Conservation (phyloP, 1,284 basidiomycete species). For the Porogramme epimiltina region DNA sequence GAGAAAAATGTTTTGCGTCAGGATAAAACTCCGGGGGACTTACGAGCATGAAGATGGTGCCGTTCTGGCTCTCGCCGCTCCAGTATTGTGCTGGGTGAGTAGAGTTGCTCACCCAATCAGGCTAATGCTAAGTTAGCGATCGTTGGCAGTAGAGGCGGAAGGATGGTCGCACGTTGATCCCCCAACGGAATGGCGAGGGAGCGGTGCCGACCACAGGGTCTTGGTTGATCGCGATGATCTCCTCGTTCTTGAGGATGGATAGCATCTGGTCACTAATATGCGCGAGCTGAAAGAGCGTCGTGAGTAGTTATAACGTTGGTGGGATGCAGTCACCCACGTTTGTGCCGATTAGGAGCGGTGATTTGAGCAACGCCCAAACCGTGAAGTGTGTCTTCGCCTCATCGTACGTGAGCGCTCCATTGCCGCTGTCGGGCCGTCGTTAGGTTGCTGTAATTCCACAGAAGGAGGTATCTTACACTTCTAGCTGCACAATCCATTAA, state of each 20-base stretch:
- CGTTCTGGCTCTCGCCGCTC: constrained; percentile 52
- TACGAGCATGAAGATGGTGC: constrained; percentile 46
- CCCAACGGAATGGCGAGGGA: constrained; percentile 70
- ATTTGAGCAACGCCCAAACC: constrained; percentile 67
- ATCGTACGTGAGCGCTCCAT: constrained; percentile 56
- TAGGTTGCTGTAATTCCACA: background rate
- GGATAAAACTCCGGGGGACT: constrained; percentile 4
- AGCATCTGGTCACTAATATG: constrained; percentile 48
- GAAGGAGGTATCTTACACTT: constrained; percentile 46
- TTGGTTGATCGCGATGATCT: constrained; percentile 72
- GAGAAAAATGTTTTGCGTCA: background rate
- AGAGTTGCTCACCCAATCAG: constrained; percentile 48
- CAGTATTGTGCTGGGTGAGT: constrained; percentile 54
- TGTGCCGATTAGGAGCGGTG: constrained; percentile 51
- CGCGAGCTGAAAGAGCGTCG: constrained; percentile 44
- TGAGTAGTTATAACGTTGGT: too few relatives aligned
- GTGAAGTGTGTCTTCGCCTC: constrained; percentile 67
- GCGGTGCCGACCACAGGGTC: constrained; percentile 62
- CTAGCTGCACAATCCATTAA: too few relatives aligned
- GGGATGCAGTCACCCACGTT: constrained; percentile 28
- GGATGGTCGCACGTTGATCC: constrained; percentile 47
- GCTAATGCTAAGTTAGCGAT: constrained; percentile 28
- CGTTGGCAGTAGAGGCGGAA: background rate
- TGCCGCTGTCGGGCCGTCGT: constrained; percentile 42
- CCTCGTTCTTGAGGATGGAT: constrained; percentile 58